phyloP scores from a whole-genome alignment of 192 early-diverging fungal species.

The Backusella mclennaniae region DNA sequence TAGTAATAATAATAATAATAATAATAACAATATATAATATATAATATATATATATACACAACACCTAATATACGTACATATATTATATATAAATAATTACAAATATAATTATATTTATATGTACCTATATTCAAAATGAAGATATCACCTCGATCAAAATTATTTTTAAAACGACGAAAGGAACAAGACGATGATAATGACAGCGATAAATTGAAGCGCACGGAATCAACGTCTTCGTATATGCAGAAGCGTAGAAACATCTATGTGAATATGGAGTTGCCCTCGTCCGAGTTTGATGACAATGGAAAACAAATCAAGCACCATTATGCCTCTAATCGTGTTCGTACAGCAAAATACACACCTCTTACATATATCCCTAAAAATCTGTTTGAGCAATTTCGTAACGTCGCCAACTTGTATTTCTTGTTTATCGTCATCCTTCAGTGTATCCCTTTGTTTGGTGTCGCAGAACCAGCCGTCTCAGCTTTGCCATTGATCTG shows the following conservation, averaged over 20 bases:
- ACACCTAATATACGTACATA: not conserved
- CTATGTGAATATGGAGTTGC: constrained; percentile 38
- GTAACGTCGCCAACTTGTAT: constrained; percentile 92
- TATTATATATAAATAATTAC: not conserved
- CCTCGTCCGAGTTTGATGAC: constrained; percentile 20
- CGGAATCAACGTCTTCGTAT: constrained; percentile 33
- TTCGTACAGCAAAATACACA: constrained; percentile 92
- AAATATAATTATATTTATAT: not conserved
- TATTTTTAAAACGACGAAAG: constrained; percentile 8
- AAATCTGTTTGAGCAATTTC: constrained; percentile 97
- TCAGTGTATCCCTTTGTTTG: constrained; percentile 60
- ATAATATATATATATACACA: not conserved
- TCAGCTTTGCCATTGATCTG: constrained; percentile 80
- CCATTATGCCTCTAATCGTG: constrained; percentile 65
- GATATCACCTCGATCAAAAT: constrained; percentile 11
- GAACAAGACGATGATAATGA: constrained; percentile 5
- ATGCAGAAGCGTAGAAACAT: constrained; percentile 34
- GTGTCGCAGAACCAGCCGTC: constrained; percentile 69
- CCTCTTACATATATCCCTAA: constrained; percentile 88
- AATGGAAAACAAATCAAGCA: constrained; percentile 28
- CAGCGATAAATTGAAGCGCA: constrained; percentile 12
- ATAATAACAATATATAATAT: not conserved
- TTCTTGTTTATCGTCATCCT: constrained; percentile 89
- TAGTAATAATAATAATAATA: not conserved
- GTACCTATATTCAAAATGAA: not conserved